phyloP scores from a whole-genome alignment of 495 filamentous ascomycete genomes.

The Beverwykella pulmonaria region DNA sequence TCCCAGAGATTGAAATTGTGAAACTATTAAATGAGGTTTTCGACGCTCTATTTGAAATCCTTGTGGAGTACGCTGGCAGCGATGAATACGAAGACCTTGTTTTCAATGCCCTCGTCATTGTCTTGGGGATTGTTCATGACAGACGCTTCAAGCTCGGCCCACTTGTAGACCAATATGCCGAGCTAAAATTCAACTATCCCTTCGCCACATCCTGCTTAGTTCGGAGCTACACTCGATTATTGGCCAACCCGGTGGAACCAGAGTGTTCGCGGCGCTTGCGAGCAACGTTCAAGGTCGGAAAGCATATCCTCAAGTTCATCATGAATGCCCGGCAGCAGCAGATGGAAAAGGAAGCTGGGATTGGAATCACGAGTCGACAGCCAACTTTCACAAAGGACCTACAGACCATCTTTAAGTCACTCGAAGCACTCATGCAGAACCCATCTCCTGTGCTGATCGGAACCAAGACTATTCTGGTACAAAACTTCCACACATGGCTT shows the following conservation, averaged over 20 bases:
- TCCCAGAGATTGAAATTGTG: constrained; percentile 96
- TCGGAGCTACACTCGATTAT: constrained; percentile 77
- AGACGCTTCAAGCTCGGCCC: constrained; percentile 88
- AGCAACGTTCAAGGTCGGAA: constrained; percentile 91
- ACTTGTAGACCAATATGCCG: constrained; percentile 88
- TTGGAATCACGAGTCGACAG: constrained; percentile 78
- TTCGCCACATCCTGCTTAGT: constrained; percentile 92
- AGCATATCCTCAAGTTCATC: constrained; percentile 93
- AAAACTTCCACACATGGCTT: constrained; percentile 96
- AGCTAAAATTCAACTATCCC: constrained; percentile 86
- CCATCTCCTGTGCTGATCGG: constrained; percentile 82
- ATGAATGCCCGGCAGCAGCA: constrained; percentile 86
- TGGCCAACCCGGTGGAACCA: constrained; percentile 75
- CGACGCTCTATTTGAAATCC: constrained; percentile 85
- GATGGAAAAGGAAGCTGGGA: constrained; percentile 82
- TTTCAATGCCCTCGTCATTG: constrained; percentile 84
- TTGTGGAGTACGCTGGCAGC: constrained; percentile 84
- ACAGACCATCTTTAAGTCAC: constrained; percentile 81
- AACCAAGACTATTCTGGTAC: constrained; percentile 91
- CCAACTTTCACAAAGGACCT: constrained; percentile 82
- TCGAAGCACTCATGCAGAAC: constrained; percentile 87
- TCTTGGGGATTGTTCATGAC: constrained; percentile 92
- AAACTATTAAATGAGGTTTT: constrained; percentile 90
- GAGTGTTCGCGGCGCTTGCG: constrained; percentile 81
- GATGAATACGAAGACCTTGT: constrained; percentile 92